Conservation (phyloP, 495 filamentous ascomycete genomes). For the Trichocladium uniseriatum region DNA sequence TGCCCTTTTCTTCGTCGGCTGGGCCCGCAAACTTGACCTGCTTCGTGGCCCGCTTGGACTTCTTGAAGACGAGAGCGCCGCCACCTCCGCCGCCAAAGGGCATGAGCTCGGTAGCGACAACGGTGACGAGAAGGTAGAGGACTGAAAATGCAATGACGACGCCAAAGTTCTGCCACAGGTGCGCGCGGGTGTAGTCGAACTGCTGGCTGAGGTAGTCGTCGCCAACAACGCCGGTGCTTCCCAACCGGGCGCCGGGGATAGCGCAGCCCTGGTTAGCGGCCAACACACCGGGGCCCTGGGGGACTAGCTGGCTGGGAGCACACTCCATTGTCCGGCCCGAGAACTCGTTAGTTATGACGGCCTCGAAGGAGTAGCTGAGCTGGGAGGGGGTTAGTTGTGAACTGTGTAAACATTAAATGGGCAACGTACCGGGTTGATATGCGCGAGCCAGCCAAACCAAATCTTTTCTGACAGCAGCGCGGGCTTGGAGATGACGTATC, state of each 20-base stretch:
- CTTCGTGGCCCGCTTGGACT: constrained; percentile 22
- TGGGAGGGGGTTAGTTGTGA: background rate
- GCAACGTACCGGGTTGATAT: constrained; percentile 56
- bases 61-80: constrained; percentile 28
- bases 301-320: constrained; percentile 45
- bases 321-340: constrained; percentile 42
- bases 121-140: constrained; percentile 59
- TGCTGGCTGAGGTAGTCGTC: constrained; percentile 50
- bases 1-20: constrained; percentile 40
- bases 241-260: constrained; percentile 43
- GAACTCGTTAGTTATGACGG: constrained; percentile 60
- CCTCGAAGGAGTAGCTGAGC: constrained; percentile 60
- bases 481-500: constrained; percentile 59
- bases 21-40: constrained; percentile 14
- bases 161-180: constrained; percentile 77
- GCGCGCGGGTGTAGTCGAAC: constrained; percentile 46
- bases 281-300: constrained; percentile 46
- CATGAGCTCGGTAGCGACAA: constrained; percentile 50
- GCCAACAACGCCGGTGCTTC: constrained; percentile 47
- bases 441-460: constrained; percentile 70
- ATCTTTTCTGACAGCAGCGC: constrained; percentile 51
- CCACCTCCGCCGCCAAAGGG: constrained; percentile 32
- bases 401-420: background rate
- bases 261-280: constrained; percentile 52
- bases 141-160: constrained; percentile 62